A percentile compares a stretch with the other conserved stretches of the same genome.
phyloP scores from a whole-genome alignment of 2,329 filamentous ascomycete genomes.

The Ophiostoma sp. region DNA sequence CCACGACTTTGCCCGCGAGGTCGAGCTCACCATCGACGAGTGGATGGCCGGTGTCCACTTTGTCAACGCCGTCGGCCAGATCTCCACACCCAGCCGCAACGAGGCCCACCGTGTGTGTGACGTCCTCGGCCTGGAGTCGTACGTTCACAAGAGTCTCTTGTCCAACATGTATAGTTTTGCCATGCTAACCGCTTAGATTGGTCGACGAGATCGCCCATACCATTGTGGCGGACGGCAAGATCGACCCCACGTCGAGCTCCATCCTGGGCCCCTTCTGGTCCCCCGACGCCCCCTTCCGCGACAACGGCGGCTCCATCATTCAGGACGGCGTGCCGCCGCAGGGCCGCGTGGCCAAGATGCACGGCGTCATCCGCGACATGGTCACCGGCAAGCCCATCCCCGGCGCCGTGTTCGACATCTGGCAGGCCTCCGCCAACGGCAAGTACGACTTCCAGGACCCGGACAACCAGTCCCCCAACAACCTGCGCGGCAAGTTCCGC shows the following conservation, averaged over 20 bases:
- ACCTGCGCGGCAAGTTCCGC: slow-evolving; percentile 61
- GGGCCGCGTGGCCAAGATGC: slow-evolving; percentile 44
- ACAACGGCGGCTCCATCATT: slow-evolving; percentile 66
- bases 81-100: slow-evolving; percentile 63
- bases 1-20: slow-evolving; percentile 76
- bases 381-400: slow-evolving; percentile 59
- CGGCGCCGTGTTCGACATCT: slow-evolving; percentile 66
- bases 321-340: slow-evolving; percentile 44
- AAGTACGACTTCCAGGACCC: slow-evolving; percentile 63
- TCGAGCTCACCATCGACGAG: slow-evolving; percentile 73
- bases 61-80: slow-evolving; percentile 65
- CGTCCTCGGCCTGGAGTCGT: slow-evolving; percentile 67
- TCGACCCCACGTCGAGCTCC: slow-evolving; percentile 62
- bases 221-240: slow-evolving; percentile 45
- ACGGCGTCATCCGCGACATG: slow-evolving; percentile 54
- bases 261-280: slow-evolving; percentile 86
- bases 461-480: slow-evolving; percentile 57
- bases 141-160: slow-evolving; percentile 19
- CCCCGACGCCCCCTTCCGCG: slow-evolving; percentile 61
- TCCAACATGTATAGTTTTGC: neutral
- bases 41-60: slow-evolving; percentile 59
- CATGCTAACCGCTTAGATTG: slow-evolving; percentile 38
- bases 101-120: slow-evolving; percentile 70
- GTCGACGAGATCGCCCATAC: slow-evolving; percentile 79
- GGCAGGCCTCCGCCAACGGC: slow-evolving; percentile 69